A percentile compares a stretch with the other conserved stretches of the same genome.
Evolutionary conservation across 352 stramenopile genomes (phyloP).

Genomic region (Elongisporangium anandrum): DNA sequence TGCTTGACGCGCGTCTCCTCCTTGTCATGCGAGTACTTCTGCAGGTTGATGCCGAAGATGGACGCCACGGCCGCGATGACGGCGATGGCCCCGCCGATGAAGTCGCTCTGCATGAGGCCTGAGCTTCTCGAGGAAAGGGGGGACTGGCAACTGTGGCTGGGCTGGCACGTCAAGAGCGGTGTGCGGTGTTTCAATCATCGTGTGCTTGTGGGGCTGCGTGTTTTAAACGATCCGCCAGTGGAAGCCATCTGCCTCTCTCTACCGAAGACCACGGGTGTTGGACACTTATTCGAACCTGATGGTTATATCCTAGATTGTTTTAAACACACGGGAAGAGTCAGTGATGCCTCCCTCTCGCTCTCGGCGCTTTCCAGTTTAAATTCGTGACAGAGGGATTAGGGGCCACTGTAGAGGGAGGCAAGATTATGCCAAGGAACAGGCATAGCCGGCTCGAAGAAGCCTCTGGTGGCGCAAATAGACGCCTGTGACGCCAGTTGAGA

Average conservation of each 20-base stretch:
- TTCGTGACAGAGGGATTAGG: neutral
- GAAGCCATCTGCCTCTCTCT: neutral
- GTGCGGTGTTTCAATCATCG: neutral
- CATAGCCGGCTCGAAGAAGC: neutral
- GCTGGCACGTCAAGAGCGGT: neutral
- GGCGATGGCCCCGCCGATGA: constrained; percentile 76
- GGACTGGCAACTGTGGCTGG: neutral
- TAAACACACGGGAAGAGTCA: neutral
- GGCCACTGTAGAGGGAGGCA: neutral
- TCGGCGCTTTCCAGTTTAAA: neutral
- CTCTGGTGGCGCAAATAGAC: neutral
- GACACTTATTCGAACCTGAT: neutral
- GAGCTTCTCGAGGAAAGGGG: neutral
- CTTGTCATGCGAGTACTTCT: constrained; percentile 89
- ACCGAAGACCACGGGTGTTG: neutral
- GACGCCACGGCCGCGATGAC: constrained; percentile 72
- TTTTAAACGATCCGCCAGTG: neutral
- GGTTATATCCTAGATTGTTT: no score
- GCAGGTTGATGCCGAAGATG: constrained; percentile 90
- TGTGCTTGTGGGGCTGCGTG: neutral
- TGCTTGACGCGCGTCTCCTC: constrained; percentile 65
- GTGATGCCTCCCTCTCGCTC: neutral
- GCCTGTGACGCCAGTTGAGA: neutral
- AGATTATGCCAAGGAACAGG: neutral
- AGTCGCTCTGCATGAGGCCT: constrained; percentile 53